Evolutionary conservation across 2,329 filamentous ascomycete genomes (phyloP), one percentile per base, ranked within the genome.

Genomic region (Rutstroemia sydowiana): DNA sequence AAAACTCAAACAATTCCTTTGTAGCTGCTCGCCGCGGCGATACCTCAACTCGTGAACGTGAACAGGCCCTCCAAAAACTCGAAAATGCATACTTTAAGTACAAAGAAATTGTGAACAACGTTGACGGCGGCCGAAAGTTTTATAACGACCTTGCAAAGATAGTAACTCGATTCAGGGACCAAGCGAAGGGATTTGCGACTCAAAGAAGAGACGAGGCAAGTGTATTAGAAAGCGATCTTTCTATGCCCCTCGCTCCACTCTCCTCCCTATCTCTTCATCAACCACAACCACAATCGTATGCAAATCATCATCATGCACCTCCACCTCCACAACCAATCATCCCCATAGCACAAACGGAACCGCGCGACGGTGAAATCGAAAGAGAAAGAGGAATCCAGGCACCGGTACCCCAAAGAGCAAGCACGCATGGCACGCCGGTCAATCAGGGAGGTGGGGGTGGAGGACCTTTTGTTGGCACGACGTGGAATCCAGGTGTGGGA

Each of bases 131-230:
- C 0, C 77, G 92, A 48, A 96, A 93, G 67, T 98, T 98, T 66
- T 98, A 97, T 73, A 98, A 98, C 61, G 91, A 97, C 64, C 76
- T 98, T 4, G 88, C 87, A 43, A 88, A 86, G 69, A 90, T 97
- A 56, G 87, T 95, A 1, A 85, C 82, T 0, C 77, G 84, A 9
- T 97, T 96, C 67, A 77, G 90, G 16, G 92, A 96, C 59, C 87
- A 88, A 32, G 84, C 83, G 53, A 80, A 80, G 59, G 79, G 77
- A 1, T 97, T 95, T 75, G 86, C 87, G 0, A 85, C 90, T 26
- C 81, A 89, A 64, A 77, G 93, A 48, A 79, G 90, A 46, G 81
- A 85, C 58, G 92, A 97, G 61, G 90, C 90, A 0, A 80, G 84
- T 58, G 80, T 82, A 49, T 68, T 95, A 31, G 90, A 95, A 68